A percentile compares a stretch with the other conserved stretches of the same genome.
These are phyloP conservation scores for Saksenaea vasiformis DNA, from an alignment of 371 early-diverging fungal genomes.

Conservation along the genomic window DNA sequence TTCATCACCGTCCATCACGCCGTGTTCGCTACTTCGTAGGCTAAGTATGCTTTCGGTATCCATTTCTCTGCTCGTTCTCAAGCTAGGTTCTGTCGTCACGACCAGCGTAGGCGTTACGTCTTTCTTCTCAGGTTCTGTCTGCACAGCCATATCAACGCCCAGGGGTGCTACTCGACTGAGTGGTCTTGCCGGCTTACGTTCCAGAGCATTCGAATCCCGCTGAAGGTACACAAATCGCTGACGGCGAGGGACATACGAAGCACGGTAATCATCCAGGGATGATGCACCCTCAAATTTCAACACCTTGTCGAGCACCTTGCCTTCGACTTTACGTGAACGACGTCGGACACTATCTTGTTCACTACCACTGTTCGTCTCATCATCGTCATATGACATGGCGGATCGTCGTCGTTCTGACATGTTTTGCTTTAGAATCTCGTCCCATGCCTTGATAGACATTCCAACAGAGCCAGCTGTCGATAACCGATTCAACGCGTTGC, in stretches of 20 bases:
- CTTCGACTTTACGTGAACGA: neutral
- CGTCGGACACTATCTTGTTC: neutral
- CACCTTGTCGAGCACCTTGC: conserved; percentile 14
- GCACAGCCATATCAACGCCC: conserved; percentile 12
- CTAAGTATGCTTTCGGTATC: neutral
- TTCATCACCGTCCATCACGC: conserved; percentile 46
- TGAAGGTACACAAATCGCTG: conserved; percentile 46
- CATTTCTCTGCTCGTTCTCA: neutral
- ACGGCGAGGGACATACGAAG: conserved; percentile 28
- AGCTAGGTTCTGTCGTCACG: conserved; percentile 15
- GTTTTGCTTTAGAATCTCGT: conserved; percentile 31
- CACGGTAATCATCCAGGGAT: conserved; percentile 31
- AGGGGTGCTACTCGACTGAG: conserved; percentile 7
- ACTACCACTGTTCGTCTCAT: neutral
- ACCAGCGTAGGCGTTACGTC: conserved; percentile 15
- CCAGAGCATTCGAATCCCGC: conserved; percentile 40
- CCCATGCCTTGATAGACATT: conserved; percentile 44
- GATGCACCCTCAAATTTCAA: conserved; percentile 9
- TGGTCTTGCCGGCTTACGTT: conserved; percentile 4
- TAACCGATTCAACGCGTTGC: conserved; percentile 23
- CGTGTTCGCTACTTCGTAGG: conserved; percentile 22
- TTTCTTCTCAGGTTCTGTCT: conserved; percentile 11
- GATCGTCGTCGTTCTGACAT: neutral
- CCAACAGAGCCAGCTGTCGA: conserved; percentile 41
- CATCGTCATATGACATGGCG: conserved; percentile 7